phyloP scores from a whole-genome alignment of 805 yeast species.

The Sugiyamaella qingdaonensis region DNA sequence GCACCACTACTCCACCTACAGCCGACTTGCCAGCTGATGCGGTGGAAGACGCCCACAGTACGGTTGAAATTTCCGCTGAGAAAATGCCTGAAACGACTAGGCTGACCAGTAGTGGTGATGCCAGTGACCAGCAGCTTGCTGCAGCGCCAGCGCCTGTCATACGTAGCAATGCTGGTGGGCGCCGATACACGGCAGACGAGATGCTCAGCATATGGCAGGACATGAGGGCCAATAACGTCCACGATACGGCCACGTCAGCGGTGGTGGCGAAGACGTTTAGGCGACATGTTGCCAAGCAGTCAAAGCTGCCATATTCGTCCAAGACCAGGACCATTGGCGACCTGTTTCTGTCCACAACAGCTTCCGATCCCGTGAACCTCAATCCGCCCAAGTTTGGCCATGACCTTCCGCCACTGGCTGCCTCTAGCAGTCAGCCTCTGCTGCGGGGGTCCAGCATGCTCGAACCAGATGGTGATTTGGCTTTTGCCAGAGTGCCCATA shows the following conservation, averaged over 20 bases:
- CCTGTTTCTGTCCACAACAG: background rate
- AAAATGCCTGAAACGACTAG: background rate
- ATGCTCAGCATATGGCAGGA: slow-evolving; percentile 50
- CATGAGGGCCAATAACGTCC: slow-evolving; percentile 26
- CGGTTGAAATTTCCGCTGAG: background rate
- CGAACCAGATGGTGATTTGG: background rate
- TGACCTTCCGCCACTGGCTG: background rate
- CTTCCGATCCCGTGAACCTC: background rate
- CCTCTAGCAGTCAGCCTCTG: background rate
- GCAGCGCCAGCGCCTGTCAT: background rate
- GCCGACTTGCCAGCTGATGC: background rate
- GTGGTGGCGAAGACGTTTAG: background rate
- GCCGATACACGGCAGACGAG: slow-evolving; percentile 47
- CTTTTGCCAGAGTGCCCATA: too few species aligned
- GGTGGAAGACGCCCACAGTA: background rate
- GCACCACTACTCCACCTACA: background rate
- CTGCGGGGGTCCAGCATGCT: background rate
- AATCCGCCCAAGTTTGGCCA: background rate
- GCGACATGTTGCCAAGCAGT: background rate
- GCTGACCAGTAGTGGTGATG: background rate
- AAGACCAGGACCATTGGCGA: background rate
- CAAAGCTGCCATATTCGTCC: background rate
- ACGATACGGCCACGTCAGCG: background rate
- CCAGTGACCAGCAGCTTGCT: too few species aligned
- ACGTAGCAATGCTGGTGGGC: slow-evolving; percentile 37